Evolutionary conservation across 2,329 filamentous ascomycete species (phyloP), one percentile per base, ranked within the genome.

Genomic region (Truncatella angustata): DNA sequence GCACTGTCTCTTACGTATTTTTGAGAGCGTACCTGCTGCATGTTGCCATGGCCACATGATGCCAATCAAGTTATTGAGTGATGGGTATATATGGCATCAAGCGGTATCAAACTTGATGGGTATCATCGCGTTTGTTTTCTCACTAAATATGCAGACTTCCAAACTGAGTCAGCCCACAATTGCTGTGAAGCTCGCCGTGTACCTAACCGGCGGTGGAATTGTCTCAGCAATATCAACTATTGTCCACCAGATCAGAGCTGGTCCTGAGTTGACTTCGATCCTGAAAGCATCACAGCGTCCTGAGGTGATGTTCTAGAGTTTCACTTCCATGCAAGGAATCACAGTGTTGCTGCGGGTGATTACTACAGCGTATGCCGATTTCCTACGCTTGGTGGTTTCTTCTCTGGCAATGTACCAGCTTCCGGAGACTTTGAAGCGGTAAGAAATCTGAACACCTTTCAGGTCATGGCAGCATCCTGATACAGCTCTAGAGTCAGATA

Each of bases 321-420:
- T 45, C 48, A 51, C 36, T 54, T 54, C 49, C 23, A 37, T 6
- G 3, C 28, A 11, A 50, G 67, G 66, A 73, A 73, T 56, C 73
- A 75, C 59, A 71, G 71, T 1, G 67, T 75, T 3, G 67, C 64
- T 3, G 66, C 74, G 54, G 72, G 72, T 26, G 68, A 66, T 37
- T 75, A 75, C 35, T 62, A 63, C 20, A 64, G 65, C 46, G 72
- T 73, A 3, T 76, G 73, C 58, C 56, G 66, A 9, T 66, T 72
- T 11, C 58, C 71, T 26, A 58, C 57, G 34, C 18, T 12, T 1
- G 58, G 58, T 21, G 69, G 66, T 6, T 70, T 76, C 61, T 76
- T 73, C 62, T 75, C 72, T 1, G 74, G 70, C 35, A 73, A 51
- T 20, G n/a, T 35, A 11, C 52, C 52, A 12, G 32, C 26, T 7